phyloP scores from a whole-genome alignment of 139 green algal species.

The Picochlorum costavermella region DNA sequence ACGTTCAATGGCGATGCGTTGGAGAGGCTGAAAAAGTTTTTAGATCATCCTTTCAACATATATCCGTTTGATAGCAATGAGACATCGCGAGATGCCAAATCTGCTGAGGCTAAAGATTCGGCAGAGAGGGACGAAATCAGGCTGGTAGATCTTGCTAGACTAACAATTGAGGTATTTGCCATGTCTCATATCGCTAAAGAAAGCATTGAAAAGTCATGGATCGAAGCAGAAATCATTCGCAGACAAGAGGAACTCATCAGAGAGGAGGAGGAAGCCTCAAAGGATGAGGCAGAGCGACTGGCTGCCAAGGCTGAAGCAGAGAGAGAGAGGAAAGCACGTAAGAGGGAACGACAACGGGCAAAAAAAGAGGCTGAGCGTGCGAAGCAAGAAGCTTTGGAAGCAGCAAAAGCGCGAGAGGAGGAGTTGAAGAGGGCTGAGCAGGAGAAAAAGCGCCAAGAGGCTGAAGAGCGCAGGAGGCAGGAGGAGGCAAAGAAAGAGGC shows the following conservation, averaged over 20 bases:
- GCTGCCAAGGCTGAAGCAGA: constrained; percentile 50
- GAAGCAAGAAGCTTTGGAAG: constrained; percentile 43
- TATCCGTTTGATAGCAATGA: constrained; percentile 20
- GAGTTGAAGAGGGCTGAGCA: constrained; percentile 13
- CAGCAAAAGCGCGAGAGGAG: constrained; percentile 14
- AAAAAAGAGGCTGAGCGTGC: constrained; percentile 52
- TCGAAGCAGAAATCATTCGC: constrained; percentile 77
- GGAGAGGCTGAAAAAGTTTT: constrained; percentile 11
- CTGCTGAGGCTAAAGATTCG: constrained; percentile 35
- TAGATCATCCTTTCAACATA: constrained; percentile 15
- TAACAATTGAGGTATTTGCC: constrained; percentile 87
- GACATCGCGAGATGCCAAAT: neutral
- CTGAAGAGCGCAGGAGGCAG: constrained; percentile 21
- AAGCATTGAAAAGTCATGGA: constrained; percentile 70
- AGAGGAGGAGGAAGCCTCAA: constrained; percentile 74
- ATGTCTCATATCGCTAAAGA: constrained; percentile 68
- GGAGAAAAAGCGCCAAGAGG: constrained; percentile 12
- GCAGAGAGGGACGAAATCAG: constrained; percentile 85
- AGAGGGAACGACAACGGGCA: constrained; percentile 42
- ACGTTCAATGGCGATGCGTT: constrained; percentile 29
- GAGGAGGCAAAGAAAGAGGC: constrained; percentile 27
- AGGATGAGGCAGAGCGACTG: constrained; percentile 46
- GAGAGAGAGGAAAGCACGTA: constrained; percentile 64
- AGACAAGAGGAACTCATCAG: constrained; percentile 81
- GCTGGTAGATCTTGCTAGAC: constrained; percentile 79